Conservation (phyloP, 139 green algal genomes). For the Tetraselmis striata region DNA sequence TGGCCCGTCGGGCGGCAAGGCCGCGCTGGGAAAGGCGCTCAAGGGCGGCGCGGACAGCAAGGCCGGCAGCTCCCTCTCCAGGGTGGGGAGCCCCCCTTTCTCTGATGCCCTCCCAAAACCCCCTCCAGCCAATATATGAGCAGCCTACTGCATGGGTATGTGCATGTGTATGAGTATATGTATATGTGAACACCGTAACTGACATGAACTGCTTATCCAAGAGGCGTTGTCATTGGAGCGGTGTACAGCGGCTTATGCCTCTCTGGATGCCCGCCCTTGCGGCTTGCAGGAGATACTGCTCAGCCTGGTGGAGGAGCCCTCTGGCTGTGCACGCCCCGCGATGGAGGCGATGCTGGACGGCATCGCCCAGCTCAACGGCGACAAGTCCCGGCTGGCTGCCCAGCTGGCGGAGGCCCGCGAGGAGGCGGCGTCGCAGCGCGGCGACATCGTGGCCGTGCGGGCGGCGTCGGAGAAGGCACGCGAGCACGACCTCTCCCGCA, state of each 20-base stretch:
- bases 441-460: neutral
- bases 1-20: constrained; percentile 13
- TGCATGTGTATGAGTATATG: too few species aligned
- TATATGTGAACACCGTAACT: too few species aligned
- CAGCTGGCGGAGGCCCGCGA: neutral
- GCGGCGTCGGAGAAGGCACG: constrained; percentile 7
- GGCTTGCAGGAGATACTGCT: constrained; percentile 28
- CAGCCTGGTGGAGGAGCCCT: constrained; percentile 17
- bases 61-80: too few species aligned
- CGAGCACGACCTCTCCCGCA: neutral
- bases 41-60: too few species aligned
- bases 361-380: neutral
- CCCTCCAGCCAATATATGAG: too few species aligned
- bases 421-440: neutral
- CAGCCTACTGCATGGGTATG: too few species aligned
- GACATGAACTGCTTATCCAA: too few species aligned
- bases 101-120: too few species aligned
- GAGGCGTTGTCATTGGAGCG: too few species aligned
- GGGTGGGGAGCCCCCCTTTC: too few species aligned
- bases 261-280: too few species aligned
- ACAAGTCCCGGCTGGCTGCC: neutral
- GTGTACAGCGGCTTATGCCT: constrained; percentile 10
- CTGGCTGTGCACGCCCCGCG: neutral
- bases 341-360: constrained; percentile 8
- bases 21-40: too few species aligned